Conservation (phyloP, 352 stramenopile species). For the Phytophthora pini region DNA sequence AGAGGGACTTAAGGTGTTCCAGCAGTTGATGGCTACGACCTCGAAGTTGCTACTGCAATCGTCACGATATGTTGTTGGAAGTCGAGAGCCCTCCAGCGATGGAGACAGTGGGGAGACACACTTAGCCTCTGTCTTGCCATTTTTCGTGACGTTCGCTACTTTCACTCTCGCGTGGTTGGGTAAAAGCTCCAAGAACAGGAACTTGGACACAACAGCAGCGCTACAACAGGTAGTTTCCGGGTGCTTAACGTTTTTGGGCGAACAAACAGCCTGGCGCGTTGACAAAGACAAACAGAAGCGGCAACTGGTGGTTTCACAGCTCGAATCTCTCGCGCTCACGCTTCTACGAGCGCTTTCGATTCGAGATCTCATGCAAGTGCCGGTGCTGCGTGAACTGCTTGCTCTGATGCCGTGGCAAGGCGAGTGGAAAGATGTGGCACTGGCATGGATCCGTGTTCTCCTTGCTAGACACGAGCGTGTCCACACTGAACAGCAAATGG, state of each 20-base stretch:
- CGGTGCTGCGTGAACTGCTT: constrained; percentile 45
- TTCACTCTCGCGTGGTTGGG: constrained; percentile 52
- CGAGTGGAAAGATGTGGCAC: constrained; percentile 57
- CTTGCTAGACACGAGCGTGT: constrained; percentile 49
- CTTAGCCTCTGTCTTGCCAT: constrained; percentile 39
- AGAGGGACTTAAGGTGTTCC: constrained; percentile 25
- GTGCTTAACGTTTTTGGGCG: constrained; percentile 35
- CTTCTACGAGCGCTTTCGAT: constrained; percentile 48
- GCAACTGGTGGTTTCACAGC: constrained; percentile 31
- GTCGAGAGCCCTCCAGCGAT: constrained; percentile 4
- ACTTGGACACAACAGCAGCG: constrained; percentile 23
- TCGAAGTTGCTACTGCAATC: constrained; percentile 35
- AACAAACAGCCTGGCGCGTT: constrained; percentile 35
- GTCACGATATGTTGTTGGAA: constrained; percentile 19
- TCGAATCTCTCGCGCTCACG: constrained; percentile 35
- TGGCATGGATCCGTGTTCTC: constrained; percentile 58
- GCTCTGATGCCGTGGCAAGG: constrained; percentile 59
- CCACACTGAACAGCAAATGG: constrained; percentile 44
- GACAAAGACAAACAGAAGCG: constrained; percentile 36
- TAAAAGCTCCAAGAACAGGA: constrained; percentile 8
- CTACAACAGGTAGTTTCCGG: constrained; percentile 39
- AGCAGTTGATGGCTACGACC: constrained; percentile 28
- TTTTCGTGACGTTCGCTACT: constrained; percentile 63
- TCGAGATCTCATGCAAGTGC: constrained; percentile 45
- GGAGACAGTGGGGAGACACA: constrained; percentile 9